phyloP scores from a whole-genome alignment of 2,329 filamentous ascomycete species.

The Calonectria ilicicola region DNA sequence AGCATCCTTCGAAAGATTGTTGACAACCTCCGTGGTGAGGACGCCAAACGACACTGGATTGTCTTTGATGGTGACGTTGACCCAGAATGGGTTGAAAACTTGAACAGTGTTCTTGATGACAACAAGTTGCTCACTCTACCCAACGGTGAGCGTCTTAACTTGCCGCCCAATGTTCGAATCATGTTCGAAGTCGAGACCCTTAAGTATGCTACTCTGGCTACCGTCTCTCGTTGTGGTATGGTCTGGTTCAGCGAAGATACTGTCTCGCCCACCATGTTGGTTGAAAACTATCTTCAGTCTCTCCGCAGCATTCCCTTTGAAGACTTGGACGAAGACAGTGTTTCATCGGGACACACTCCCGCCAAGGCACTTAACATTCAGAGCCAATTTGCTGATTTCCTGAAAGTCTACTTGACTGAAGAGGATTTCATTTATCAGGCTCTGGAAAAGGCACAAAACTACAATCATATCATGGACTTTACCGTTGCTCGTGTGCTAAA shows the following conservation, averaged over 20 bases:
- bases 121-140: conserved; percentile 98
- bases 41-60: conserved; percentile 98
- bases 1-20: conserved; percentile 98
- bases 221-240: conserved; percentile 99
- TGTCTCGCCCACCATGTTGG: conserved; percentile 92
- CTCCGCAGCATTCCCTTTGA: conserved; percentile 89
- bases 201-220: conserved; percentile 96
- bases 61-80: conserved; percentile 99
- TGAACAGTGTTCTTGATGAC: conserved; percentile 99
- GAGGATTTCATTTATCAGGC: conserved; percentile 86
- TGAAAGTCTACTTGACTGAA: conserved; percentile 79
- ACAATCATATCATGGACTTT: conserved; percentile 98
- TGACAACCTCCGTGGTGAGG: conserved; percentile 97
- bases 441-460: conserved; percentile 80
- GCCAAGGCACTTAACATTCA: conserved; percentile 85
- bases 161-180: conserved; percentile 95
- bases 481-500: conserved; percentile 90
- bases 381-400: conserved; percentile 80
- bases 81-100: conserved; percentile 98
- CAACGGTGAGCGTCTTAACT: conserved; percentile 96
- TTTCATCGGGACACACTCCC: conserved; percentile 79
- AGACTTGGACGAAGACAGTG: conserved; percentile 92
- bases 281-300: conserved; percentile 88
- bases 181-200: conserved; percentile 99
- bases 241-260: conserved; percentile 99